Evolutionary conservation across 345 rosid genomes (phyloP).

Genomic region (Eucalyptus microcorys): DNA sequence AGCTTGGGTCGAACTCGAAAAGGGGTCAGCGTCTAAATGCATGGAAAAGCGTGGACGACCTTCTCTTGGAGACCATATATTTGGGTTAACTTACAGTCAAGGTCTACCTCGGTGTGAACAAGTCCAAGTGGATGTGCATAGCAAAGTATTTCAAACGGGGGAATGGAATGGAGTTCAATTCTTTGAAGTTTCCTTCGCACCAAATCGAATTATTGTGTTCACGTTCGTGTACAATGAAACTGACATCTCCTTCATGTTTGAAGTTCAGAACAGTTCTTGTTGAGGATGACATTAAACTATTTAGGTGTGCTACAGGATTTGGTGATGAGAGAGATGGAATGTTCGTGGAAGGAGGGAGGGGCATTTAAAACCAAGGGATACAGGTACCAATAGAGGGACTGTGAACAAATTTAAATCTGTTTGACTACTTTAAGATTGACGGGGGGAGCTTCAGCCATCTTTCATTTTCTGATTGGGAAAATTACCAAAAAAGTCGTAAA

Average conservation of each 20-base stretch:
- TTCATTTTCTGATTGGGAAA: background rate
- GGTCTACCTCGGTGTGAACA: too few relatives aligned
- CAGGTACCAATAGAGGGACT: background rate
- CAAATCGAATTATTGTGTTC: background rate
- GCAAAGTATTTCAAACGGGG: background rate
- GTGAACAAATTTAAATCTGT: background rate
- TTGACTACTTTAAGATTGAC: background rate
- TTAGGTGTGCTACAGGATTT: too few relatives aligned
- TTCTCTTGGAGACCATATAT: background rate
- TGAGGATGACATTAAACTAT: background rate
- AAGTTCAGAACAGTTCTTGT: background rate
- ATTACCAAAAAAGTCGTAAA: too few relatives aligned
- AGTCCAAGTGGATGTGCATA: background rate
- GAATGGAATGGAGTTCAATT: slow-evolving; percentile 26
- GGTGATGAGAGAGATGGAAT: too few relatives aligned
- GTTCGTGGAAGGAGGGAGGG: background rate
- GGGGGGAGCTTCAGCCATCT: background rate
- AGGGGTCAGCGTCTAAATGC: background rate
- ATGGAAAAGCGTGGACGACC: slow-evolving; percentile 17
- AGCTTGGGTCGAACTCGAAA: background rate
- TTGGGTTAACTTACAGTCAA: background rate
- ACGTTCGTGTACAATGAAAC: background rate
- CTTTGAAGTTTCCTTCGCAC: slow-evolving; percentile 3
- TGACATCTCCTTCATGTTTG: slow-evolving; percentile 3
- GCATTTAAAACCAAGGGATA: background rate